Evolutionary conservation across 2,329 filamentous ascomycete genomes (phyloP), one percentile per base, ranked within the genome.

Genomic region (Xylariales sp.): DNA sequence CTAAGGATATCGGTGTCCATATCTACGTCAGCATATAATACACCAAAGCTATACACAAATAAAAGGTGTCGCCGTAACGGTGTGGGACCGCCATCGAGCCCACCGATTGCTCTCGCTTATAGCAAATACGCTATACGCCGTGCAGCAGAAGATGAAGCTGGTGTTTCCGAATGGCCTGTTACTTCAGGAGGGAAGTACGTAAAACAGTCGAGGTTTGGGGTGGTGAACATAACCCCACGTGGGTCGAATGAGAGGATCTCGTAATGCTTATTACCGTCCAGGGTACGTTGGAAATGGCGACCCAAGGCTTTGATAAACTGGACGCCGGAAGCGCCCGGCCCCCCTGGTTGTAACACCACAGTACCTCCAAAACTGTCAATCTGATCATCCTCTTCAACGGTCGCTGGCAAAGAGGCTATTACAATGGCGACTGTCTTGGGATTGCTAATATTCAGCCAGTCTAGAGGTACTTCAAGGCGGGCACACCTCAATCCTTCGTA

Each of bases 201-300:
- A 42, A 58, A 70, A 53, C 67, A 71, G 35, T 67, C 56, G 2
- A 59, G 55, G 10, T 33, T 37, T 0, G 68, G 68, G 6, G 56
- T 57, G 4, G 60, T 63, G 38, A 54, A 47, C 2, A 52, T 56
- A 5, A 70, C 44, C 16, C 67, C 69, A 5, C 68, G 60, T 1
- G 68, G 67, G 43, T 72, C 68, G 43, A 67, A 71, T 5, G 60
- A 60, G 4, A 71, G 44, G 13, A 69, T 55, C 38, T 67, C 64
- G 29, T 66, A 66, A 41, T 66, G 12, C 13, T 20, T 28, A 17
- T 19, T 29, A 15, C 27, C 27, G 21, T 27, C 18, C 5, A 19
- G 40, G 4, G 53, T 47, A 1, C 18, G 41, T 29, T 59, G 65
- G 10, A 68, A 40, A n/a, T 35, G 15, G 3, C 32, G 40, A n/a